Conservation (phyloP, 2,329 filamentous ascomycete genomes). For the Pestalotiopsis sp. region DNA sequence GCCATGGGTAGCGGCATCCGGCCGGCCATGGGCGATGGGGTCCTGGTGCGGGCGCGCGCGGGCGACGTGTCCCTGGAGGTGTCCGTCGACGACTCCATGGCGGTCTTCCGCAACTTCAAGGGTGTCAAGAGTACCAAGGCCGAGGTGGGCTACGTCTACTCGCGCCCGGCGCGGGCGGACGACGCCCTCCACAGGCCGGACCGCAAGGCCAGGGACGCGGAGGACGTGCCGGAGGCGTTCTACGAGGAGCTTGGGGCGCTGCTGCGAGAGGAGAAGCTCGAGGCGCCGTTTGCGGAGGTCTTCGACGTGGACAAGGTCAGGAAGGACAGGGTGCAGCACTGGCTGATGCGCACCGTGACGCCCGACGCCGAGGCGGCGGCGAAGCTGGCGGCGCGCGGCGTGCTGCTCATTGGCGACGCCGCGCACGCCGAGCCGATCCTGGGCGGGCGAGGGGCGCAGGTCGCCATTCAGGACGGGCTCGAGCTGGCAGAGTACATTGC, state of each 20-base stretch:
- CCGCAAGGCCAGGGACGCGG: slow-evolving; percentile 2
- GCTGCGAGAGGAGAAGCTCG: not conserved
- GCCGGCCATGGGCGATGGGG: not conserved
- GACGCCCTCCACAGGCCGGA: slow-evolving; percentile 11
- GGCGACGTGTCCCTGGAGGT: slow-evolving; percentile 8
- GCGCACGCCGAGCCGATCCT: not conserved
- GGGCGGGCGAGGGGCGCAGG: not conserved
- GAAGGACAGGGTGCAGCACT: slow-evolving; percentile 6
- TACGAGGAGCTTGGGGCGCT: slow-evolving; percentile 9
- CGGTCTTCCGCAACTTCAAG: not conserved
- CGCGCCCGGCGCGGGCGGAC: slow-evolving; percentile 5
- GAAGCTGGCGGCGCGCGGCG: not conserved
- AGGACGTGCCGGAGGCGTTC: slow-evolving; percentile 8
- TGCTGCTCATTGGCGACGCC: not conserved
- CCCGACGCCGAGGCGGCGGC: not conserved
- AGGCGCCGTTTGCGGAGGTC: slow-evolving; percentile 1
- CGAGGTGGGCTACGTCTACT: slow-evolving; percentile 8
- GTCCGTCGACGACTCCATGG: slow-evolving; percentile 6
- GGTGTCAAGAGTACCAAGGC: not conserved
- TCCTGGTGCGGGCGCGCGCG: not conserved
- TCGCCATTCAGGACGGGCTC: not conserved
- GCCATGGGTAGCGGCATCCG: not conserved
- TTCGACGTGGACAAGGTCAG: slow-evolving; percentile 12
- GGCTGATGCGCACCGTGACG: slow-evolving; percentile 9
- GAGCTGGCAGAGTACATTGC: slow-evolving; percentile 7